phyloP scores from a whole-genome alignment of 1,139 yeast genomes.

The Suhomyces guaymorum region DNA sequence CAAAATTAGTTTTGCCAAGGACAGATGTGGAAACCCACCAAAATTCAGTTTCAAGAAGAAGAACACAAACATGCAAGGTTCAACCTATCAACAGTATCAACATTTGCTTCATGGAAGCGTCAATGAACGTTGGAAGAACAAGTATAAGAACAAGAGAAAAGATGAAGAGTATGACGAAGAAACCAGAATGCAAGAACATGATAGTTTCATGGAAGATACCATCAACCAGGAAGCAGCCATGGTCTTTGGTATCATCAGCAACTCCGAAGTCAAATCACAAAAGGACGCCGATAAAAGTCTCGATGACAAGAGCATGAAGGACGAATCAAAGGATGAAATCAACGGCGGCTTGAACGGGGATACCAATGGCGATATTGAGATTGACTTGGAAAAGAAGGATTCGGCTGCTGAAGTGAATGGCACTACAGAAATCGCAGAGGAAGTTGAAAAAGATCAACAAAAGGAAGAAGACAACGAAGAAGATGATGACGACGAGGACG shows the following conservation, averaged over 20 bases:
- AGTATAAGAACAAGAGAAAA: slow-evolving; percentile 3
- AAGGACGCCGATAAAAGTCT: slow-evolving; percentile 7
- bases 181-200: slow-evolving; percentile 13
- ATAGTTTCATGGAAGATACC: slow-evolving; percentile 23
- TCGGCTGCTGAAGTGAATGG: slow-evolving; percentile 9
- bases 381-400: slow-evolving; percentile 1
- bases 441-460: slow-evolving; percentile 1
- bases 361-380: neutral
- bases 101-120: slow-evolving; percentile 18
- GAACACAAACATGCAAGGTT: slow-evolving; percentile 15
- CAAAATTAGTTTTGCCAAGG: slow-evolving; percentile 54
- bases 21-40: slow-evolving; percentile 51
- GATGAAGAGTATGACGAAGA: slow-evolving; percentile 14
- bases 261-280: slow-evolving; percentile 17
- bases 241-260: slow-evolving; percentile 48
- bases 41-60: slow-evolving; percentile 45
- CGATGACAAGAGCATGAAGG: neutral
- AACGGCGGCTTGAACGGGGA: too few species aligned
- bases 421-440: slow-evolving; percentile 4
- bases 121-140: slow-evolving; percentile 9
- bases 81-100: slow-evolving; percentile 20
- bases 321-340: too few species aligned
- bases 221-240: slow-evolving; percentile 47
- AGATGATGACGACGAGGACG: slow-evolving; percentile 31
- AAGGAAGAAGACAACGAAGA: slow-evolving; percentile 20